Percentiles rank a stretch among this genome's conserved stretches.
phyloP scores from a whole-genome alignment of 1,284 basidiomycete genomes.

The Cutaneotrichosporon daszewskae region DNA sequence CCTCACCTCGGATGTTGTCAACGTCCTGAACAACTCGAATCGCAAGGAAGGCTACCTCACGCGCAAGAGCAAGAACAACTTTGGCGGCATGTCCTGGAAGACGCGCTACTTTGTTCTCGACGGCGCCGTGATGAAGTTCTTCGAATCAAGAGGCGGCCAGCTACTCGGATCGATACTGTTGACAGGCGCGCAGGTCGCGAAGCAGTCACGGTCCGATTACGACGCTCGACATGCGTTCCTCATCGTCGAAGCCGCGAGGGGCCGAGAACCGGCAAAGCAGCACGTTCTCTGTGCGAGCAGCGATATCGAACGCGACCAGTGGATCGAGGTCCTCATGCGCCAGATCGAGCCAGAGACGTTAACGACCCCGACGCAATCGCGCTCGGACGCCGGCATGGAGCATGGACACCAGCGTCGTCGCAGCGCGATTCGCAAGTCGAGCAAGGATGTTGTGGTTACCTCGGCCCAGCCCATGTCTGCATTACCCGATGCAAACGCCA shows the following conservation, averaged over 20 bases:
- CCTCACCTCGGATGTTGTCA: slow-evolving; percentile 81
- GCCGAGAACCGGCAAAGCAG: slow-evolving; percentile 57
- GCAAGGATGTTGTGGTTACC: slow-evolving; percentile 59
- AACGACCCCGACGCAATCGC: too few species aligned
- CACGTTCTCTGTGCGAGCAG: slow-evolving; percentile 96
- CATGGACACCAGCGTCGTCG: slow-evolving; percentile 19
- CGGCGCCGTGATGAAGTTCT: slow-evolving; percentile 83
- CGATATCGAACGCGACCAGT: slow-evolving; percentile 83
- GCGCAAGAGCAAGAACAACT: slow-evolving; percentile 84
- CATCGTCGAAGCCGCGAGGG: slow-evolving; percentile 77
- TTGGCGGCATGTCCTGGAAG: slow-evolving; percentile 65
- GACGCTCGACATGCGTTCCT: slow-evolving; percentile 96
- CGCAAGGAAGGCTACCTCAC: slow-evolving; percentile 95
- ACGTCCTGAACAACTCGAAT: slow-evolving; percentile 77
- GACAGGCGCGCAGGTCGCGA: slow-evolving; percentile 78
- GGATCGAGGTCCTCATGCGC: slow-evolving; percentile 89
- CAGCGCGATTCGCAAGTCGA: slow-evolving; percentile 43
- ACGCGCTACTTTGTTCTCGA: slow-evolving; percentile 88
- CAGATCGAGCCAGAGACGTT: slow-evolving; percentile 55
- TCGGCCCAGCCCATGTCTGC: slow-evolving; percentile 59
- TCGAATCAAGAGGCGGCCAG: slow-evolving; percentile 84
- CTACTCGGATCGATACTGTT: slow-evolving; percentile 84
- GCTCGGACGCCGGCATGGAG: neutral
- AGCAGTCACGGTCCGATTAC: slow-evolving; percentile 67
- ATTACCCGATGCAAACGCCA: slow-evolving; percentile 58